A percentile compares a stretch with the other conserved stretches of the same genome.
These are phyloP conservation scores for Monosporozyma unispora DNA, from an alignment of 805 yeast genomes.

Conservation along the genomic window DNA sequence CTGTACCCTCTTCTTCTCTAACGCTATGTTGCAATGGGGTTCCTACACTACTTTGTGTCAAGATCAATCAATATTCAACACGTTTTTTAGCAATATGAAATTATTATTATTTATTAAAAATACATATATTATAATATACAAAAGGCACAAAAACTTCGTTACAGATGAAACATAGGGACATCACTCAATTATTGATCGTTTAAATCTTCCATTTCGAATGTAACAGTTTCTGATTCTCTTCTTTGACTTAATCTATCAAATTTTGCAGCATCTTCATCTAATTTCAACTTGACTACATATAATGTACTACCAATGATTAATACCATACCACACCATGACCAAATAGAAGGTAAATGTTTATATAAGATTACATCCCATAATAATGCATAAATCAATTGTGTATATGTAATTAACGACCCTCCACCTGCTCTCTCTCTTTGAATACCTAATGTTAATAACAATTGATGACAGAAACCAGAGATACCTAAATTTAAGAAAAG, in stretches of 20 bases:
- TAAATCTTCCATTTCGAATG: not conserved
- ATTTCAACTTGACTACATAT: conserved; percentile 34
- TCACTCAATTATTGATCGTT: not conserved
- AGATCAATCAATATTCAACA: not conserved
- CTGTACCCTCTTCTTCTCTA: not conserved
- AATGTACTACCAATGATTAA: conserved; percentile 60
- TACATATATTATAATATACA: not conserved
- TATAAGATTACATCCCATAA: conserved; percentile 65
- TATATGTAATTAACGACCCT: conserved; percentile 65
- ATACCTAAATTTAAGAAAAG: conserved; percentile 54
- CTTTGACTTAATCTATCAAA: not conserved
- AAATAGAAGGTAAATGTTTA: conserved; percentile 60
- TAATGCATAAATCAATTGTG: conserved; percentile 73
- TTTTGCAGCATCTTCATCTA: not conserved
- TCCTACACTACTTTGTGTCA: not conserved
- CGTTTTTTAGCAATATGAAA: not conserved
- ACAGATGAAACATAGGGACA: not conserved
- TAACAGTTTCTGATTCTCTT: not conserved
- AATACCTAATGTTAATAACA: conserved; percentile 67
- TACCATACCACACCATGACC: conserved; percentile 60
- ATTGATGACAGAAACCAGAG: conserved; percentile 78
- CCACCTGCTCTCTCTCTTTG: conserved; percentile 73
- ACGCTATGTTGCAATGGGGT: not conserved
- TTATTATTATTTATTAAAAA: not conserved
- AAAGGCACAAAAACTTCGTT: not conserved